Conservation (phyloP, 2,329 filamentous ascomycete genomes). For the Scedosporium aurantiacum region DNA sequence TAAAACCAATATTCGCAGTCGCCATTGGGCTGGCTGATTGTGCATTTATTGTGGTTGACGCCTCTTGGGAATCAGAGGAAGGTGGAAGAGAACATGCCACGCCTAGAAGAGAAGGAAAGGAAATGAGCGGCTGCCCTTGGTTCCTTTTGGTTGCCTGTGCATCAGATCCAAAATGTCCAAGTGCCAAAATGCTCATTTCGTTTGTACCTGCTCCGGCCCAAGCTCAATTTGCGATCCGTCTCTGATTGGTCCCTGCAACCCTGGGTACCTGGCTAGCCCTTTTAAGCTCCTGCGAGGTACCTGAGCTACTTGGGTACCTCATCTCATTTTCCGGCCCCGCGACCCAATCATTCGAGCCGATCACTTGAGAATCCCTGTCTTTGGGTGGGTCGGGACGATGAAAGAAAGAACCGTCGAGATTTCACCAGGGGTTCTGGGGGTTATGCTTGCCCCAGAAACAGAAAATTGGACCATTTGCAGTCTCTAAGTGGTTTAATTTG, state of each 20-base stretch:
- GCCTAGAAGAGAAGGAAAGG: too few relatives aligned
- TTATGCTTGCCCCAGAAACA: background rate
- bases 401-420: background rate
- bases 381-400: background rate
- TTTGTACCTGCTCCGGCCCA: background rate
- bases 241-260: background rate
- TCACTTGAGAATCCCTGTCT: background rate
- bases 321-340: background rate
- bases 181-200: background rate
- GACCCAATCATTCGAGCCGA: background rate
- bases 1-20: too few relatives aligned
- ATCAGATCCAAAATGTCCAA: background rate
- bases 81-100: too few relatives aligned
- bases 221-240: background rate
- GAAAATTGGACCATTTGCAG: background rate
- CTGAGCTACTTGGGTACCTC: background rate
- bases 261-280: background rate
- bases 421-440: background rate
- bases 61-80: too few relatives aligned
- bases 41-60: too few relatives aligned
- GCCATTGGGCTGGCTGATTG: too few relatives aligned
- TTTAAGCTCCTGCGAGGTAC: constrained; percentile 1
- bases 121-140: background rate
- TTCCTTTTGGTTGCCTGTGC: background rate
- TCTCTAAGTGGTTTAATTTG: too few relatives aligned